These are phyloP conservation scores for Scheffersomyces quercinus DNA, from an alignment of 1,139 yeast species.

Conservation along the genomic window DNA sequence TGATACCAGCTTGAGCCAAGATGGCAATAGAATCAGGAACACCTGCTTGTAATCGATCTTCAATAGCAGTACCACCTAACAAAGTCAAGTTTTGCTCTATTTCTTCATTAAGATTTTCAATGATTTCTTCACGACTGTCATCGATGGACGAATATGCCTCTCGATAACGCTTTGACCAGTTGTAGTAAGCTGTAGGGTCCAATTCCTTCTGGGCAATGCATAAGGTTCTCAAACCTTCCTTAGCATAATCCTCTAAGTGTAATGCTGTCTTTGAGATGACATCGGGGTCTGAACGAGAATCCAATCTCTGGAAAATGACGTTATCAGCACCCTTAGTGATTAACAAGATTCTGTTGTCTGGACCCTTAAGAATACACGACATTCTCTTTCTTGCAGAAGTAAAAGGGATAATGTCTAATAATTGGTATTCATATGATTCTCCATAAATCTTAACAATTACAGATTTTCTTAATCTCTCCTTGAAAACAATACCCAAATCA, in stretches of 20 bases:
- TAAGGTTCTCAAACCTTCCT: slow-evolving; percentile 92
- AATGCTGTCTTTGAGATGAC: slow-evolving; percentile 63
- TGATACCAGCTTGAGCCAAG: slow-evolving; percentile 87
- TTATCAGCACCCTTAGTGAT: slow-evolving; percentile 95
- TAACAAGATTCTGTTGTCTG: slow-evolving; percentile 54
- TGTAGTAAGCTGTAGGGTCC: slow-evolving; percentile 56
- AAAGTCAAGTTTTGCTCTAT: slow-evolving; percentile 73
- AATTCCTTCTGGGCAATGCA: slow-evolving; percentile 87
- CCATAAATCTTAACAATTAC: slow-evolving; percentile 77
- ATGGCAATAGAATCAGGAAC: slow-evolving; percentile 91
- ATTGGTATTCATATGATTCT: slow-evolving; percentile 63
- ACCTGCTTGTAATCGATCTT: slow-evolving; percentile 92
- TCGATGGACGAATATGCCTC: slow-evolving; percentile 72
- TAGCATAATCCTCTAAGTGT: slow-evolving; percentile 91
- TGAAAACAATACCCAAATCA: slow-evolving; percentile 84
- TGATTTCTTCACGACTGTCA: slow-evolving; percentile 71
- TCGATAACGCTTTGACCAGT: slow-evolving; percentile 71
- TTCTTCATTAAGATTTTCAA: slow-evolving; percentile 78
- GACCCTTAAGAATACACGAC: slow-evolving; percentile 53
- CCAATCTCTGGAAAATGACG: slow-evolving; percentile 76
- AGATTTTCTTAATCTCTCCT: slow-evolving; percentile 72
- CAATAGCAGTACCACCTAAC: slow-evolving; percentile 97
- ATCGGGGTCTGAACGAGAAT: slow-evolving; percentile 36
- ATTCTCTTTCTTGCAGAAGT: slow-evolving; percentile 87
- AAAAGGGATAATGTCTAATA: slow-evolving; percentile 79